phyloP scores from a whole-genome alignment of 495 filamentous ascomycete species.

The Barbatosphaeria neglecta region DNA sequence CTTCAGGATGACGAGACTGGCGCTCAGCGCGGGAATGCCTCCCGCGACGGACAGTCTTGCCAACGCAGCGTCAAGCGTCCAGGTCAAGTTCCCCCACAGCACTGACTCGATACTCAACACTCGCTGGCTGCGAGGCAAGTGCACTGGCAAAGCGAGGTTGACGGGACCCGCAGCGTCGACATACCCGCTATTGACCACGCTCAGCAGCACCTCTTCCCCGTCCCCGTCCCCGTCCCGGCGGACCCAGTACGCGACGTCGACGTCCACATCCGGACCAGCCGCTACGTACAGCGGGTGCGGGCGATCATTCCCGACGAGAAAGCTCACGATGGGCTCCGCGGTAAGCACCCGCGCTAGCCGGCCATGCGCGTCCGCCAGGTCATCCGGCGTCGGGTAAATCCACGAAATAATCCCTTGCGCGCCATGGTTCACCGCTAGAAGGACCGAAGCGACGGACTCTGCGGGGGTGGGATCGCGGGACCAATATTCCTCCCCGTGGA shows the following conservation, averaged over 20 bases:
- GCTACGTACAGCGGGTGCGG: conserved; percentile 2
- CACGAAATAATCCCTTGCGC: conserved; percentile 43
- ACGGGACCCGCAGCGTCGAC: conserved; percentile 11
- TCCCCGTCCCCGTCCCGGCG: too few species aligned
- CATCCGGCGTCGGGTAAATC: conserved; percentile 38
- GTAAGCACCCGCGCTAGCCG: conserved; percentile 32
- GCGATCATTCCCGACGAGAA: conserved; percentile 29
- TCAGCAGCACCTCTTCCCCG: conserved; percentile 33
- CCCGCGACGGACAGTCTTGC: conserved; percentile 6
- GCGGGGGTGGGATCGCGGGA: conserved; percentile 38
- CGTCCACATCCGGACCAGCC: conserved; percentile 13
- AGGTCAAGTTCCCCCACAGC: conserved; percentile 12
- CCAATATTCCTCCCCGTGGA: conserved; percentile 54
- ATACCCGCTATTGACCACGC: conserved; percentile 31
- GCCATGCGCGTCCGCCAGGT: conserved; percentile 32
- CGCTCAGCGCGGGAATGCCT: conserved; percentile 12
- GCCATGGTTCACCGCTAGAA: conserved; percentile 51
- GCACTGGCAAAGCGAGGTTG: conserved; percentile 10
- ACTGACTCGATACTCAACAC: conserved; percentile 8
- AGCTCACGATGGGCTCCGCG: conserved; percentile 20
- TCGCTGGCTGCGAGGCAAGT: conserved; percentile 1
- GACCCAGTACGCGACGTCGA: conserved; percentile 37
- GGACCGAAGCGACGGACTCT: conserved; percentile 49
- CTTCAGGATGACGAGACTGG: conserved; percentile 12
- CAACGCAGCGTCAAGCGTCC: conserved; percentile 12